phyloP scores from a whole-genome alignment of 2,329 filamentous ascomycete species.

The Diaporthe sp. region DNA sequence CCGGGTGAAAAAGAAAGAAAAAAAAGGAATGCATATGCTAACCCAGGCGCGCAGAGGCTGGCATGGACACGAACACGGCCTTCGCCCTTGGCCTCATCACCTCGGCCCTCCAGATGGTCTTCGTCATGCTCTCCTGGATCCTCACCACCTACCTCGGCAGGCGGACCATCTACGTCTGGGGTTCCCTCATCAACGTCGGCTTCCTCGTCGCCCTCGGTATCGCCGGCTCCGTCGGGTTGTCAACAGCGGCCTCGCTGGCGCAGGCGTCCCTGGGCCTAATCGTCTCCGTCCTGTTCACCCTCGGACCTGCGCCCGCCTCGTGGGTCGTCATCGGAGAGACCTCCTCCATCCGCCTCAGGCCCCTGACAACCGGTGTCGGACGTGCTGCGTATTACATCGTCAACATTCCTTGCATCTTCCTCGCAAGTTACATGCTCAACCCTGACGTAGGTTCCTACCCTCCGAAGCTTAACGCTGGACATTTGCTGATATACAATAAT shows the following conservation, averaged over 20 bases:
- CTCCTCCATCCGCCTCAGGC: conserved; percentile 73
- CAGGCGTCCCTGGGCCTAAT: conserved; percentile 75
- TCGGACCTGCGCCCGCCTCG: conserved; percentile 74
- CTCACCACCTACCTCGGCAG: conserved; percentile 75
- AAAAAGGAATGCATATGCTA: neutral
- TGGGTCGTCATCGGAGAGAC: conserved; percentile 79
- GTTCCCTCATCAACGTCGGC: conserved; percentile 65
- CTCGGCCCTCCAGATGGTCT: conserved; percentile 72
- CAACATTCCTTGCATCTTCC: conserved; percentile 77
- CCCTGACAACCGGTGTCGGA: conserved; percentile 75
- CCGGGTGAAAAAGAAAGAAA: no score
- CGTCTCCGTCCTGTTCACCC: conserved; percentile 74
- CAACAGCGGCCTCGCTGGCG: conserved; percentile 59
- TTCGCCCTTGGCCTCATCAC: conserved; percentile 76
- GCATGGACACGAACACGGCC: conserved; percentile 66
- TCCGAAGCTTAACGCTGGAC: neutral
- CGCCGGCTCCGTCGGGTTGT: conserved; percentile 63
- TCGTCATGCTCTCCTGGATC: conserved; percentile 77
- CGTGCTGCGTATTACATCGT: conserved; percentile 74
- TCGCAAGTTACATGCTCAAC: conserved; percentile 73
- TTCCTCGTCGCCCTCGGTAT: conserved; percentile 72
- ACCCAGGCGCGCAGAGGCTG: conserved; percentile 64
- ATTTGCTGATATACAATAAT: conserved; percentile 53
- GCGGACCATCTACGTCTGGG: conserved; percentile 75
- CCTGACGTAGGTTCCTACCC: conserved; percentile 52